A percentile compares a stretch with the other conserved stretches of the same genome.
Conservation (phyloP, 768 basidiomycete species). For the Artomyces pyxidatus region DNA sequence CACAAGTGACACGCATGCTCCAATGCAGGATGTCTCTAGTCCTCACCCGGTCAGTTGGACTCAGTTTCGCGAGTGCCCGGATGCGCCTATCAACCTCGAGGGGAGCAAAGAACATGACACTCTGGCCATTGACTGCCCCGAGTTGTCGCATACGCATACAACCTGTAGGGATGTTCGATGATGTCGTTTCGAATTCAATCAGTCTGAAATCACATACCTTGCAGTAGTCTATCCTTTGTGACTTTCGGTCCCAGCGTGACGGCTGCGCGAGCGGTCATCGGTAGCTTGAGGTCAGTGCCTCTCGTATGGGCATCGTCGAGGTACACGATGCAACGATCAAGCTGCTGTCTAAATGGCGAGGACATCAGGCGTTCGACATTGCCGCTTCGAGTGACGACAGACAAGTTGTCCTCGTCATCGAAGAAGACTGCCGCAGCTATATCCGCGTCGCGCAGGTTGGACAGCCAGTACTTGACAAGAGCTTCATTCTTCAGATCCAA, state of each 20-base stretch:
- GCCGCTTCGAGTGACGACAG: slow-evolving; percentile 30
- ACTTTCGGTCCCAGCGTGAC: slow-evolving; percentile 44
- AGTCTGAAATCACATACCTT: slow-evolving; percentile 28
- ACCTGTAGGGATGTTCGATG: background rate
- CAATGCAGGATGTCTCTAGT: slow-evolving; percentile 9
- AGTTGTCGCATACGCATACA: slow-evolving; percentile 15
- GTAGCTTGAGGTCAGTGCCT: slow-evolving; percentile 47
- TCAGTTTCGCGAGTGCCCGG: background rate
- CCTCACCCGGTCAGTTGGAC: background rate
- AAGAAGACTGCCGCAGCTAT: slow-evolving; percentile 36
- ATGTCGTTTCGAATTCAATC: background rate
- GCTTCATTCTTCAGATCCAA: slow-evolving; percentile 39
- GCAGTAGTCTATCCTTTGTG: slow-evolving; percentile 43
- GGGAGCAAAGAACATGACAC: slow-evolving; percentile 11
- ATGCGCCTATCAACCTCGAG: slow-evolving; percentile 8
- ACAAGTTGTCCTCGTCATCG: slow-evolving; percentile 25
- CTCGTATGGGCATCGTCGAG: slow-evolving; percentile 47
- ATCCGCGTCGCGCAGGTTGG: slow-evolving; percentile 11
- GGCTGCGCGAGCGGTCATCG: slow-evolving; percentile 31
- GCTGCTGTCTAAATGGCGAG: slow-evolving; percentile 29
- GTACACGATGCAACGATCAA: slow-evolving; percentile 36
- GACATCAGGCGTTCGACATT: slow-evolving; percentile 26
- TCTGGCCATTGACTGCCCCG: slow-evolving; percentile 10
- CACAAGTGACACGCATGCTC: slow-evolving; percentile 11
- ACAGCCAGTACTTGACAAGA: slow-evolving; percentile 35